Base-by-base conservation (phyloP, 78 protist genomes). In the Cavenderia fasciculata region DNA sequence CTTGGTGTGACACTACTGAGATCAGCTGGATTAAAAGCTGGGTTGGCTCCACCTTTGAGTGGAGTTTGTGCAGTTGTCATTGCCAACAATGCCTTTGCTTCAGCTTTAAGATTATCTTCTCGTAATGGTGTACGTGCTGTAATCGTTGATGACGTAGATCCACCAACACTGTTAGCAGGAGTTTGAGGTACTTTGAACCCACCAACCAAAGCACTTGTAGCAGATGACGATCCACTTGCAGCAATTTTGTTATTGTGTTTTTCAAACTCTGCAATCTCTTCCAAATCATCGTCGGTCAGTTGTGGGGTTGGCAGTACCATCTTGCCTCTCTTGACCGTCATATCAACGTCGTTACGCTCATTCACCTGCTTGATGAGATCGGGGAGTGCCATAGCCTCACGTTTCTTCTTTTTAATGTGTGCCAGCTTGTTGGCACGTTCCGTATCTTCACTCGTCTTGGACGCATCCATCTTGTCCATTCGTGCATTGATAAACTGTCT, bases 271-370 rank as follows among this genome's bases (percentile, higher is more conserved):
- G 92, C 92, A 47, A 97, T 59, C 78, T 76, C 95, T 43, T 76
- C 93, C 11, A 96, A 71, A 86, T 95, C 97, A 46, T 59, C 72
- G 57, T 96, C 99, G 5, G 95, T 62, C 5, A 97, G 77, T 68
- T 95, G 97, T 23, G 98, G 97, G 4, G 72, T 85, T 11, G 97
- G 97, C 29, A 96, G 71, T 25, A 36, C 31, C 33, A 97, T 29
- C 78, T 49, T 40, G 2, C 91, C 66, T 41, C 97, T 59, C 74
- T 90, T 74, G 16, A n/a, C 16, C 12, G 72, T 44, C 46, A 36
- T 69, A 18, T 34, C 73, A 5, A 87, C 93, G 62, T 96, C 98
- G 54, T 92, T 94, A 57, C 70, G 16, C 61, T 82, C 92, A 59
- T 71, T 71, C 43, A 79, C 33, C 46, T 62, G 89, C 11, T 69